Percentiles rank a stretch among this genome's conserved stretches.
Conservation (phyloP, 2,329 filamentous ascomycete genomes). For the Colletotrichum eremochloae region DNA sequence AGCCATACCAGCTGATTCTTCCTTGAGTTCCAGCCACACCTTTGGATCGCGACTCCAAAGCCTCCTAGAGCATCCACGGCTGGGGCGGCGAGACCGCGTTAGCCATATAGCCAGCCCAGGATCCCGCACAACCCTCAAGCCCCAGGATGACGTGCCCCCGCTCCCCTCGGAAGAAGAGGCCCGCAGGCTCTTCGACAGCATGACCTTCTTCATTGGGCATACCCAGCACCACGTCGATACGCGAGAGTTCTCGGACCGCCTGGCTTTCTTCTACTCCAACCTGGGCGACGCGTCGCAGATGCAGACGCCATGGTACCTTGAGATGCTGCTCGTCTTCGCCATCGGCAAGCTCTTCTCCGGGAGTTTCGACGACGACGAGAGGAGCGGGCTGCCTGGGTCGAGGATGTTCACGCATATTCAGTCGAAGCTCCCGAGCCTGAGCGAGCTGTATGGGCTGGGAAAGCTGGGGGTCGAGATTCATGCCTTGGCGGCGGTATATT, state of each 20-base stretch:
- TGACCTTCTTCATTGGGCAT: slow-evolving; percentile 45
- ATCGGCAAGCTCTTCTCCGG: slow-evolving; percentile 39
- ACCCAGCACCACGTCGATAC: slow-evolving; percentile 47
- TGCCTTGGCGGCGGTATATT: slow-evolving; percentile 37
- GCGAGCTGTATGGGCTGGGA: slow-evolving; percentile 24
- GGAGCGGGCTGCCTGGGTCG: slow-evolving; percentile 19
- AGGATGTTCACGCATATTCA: slow-evolving; percentile 27
- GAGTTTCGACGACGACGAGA: slow-evolving; percentile 7
- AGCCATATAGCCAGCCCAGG: not conserved
- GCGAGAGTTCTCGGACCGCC: slow-evolving; percentile 41
- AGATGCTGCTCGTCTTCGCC: slow-evolving; percentile 38
- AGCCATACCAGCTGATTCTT: slow-evolving; percentile 43
- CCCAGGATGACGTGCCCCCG: slow-evolving; percentile 14
- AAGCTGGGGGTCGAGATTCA: slow-evolving; percentile 33
- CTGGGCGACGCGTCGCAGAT: not conserved
- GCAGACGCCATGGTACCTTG: slow-evolving; percentile 33
- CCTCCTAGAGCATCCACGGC: slow-evolving; percentile 40
- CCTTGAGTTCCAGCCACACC: slow-evolving; percentile 42
- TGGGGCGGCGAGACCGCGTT: slow-evolving; percentile 25
- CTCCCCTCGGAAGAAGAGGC: slow-evolving; percentile 42
- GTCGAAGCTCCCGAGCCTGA: slow-evolving; percentile 20
- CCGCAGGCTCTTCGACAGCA: slow-evolving; percentile 43
- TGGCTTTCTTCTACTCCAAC: slow-evolving; percentile 35
- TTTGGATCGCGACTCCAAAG: slow-evolving; percentile 43
- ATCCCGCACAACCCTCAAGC: not conserved